phyloP scores from a whole-genome alignment of 495 filamentous ascomycete species.

The Neurospora tetraspora region DNA sequence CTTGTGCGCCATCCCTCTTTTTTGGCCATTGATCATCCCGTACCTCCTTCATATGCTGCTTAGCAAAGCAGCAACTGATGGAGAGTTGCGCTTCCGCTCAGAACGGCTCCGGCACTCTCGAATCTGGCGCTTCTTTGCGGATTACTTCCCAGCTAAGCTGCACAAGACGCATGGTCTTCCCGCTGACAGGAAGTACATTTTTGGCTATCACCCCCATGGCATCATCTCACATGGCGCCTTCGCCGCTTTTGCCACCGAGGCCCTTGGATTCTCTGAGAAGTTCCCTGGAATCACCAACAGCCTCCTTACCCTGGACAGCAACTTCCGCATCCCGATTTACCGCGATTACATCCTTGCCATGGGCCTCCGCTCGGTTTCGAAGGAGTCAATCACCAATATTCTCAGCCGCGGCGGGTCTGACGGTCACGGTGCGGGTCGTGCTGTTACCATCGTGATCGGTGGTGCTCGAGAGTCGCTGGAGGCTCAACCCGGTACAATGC shows the following conservation, averaged over 20 bases:
- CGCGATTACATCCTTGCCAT: constrained; percentile 81
- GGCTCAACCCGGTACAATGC: constrained; percentile 62
- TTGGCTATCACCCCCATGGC: constrained; percentile 95
- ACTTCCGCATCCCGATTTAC: constrained; percentile 91
- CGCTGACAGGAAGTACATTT: constrained; percentile 86
- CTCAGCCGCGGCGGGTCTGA: constrained; percentile 67
- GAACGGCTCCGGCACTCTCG: constrained; percentile 61
- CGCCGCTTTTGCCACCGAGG: constrained; percentile 84
- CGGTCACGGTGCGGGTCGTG: constrained; percentile 83
- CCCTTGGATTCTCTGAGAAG: constrained; percentile 74
- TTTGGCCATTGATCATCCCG: constrained; percentile 85
- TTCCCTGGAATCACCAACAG: constrained; percentile 97
- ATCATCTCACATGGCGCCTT: constrained; percentile 96
- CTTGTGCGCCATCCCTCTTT: constrained; percentile 77
- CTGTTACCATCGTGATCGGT: constrained; percentile 91
- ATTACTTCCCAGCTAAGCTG: constrained; percentile 81
- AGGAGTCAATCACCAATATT: constrained; percentile 81
- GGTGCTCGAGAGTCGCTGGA: constrained; percentile 88
- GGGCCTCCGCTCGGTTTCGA: constrained; percentile 80
- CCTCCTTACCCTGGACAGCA: constrained; percentile 81
- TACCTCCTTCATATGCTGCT: constrained; percentile 79
- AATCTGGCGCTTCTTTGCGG: constrained; percentile 81
- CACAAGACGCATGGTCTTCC: constrained; percentile 75
- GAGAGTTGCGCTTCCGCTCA: constrained; percentile 61
- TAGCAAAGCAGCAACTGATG: constrained; percentile 64